These are phyloP conservation scores for Lablab purpureus DNA, from an alignment of 306 rosid genomes.

Conservation along the genomic window DNA sequence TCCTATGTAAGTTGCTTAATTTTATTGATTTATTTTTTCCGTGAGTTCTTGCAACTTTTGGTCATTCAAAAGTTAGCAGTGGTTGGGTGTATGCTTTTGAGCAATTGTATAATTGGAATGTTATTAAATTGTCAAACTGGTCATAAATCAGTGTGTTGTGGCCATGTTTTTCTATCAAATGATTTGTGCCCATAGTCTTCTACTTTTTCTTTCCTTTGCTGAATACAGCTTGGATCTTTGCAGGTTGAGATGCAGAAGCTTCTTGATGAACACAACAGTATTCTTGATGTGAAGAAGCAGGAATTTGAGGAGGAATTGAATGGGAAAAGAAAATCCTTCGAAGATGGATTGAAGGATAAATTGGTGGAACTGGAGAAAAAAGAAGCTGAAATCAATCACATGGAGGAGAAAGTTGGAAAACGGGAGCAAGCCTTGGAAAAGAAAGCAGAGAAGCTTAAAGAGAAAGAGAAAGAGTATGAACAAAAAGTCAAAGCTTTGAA, in stretches of 20 bases:
- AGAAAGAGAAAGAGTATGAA: constrained; percentile 89
- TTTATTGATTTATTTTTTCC: constrained; percentile 15
- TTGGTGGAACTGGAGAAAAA: constrained; percentile 78
- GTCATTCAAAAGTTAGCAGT: constrained; percentile 10
- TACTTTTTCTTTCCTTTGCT: constrained; percentile 17
- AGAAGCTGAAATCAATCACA: constrained; percentile 85
- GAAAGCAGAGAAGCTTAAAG: constrained; percentile 83
- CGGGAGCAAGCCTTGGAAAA: constrained; percentile 88
- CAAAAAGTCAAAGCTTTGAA: constrained; percentile 71
- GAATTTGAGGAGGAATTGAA: constrained; percentile 84
- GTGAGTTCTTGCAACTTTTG: constrained; percentile 14
- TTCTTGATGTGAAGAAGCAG: constrained; percentile 69
- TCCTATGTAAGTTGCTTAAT: neutral
- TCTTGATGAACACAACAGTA: constrained; percentile 77
- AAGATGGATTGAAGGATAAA: constrained; percentile 71
- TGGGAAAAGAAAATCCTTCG: constrained; percentile 80
- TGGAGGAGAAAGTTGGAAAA: constrained; percentile 82
- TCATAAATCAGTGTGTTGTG: neutral
- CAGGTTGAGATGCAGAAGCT: constrained; percentile 91
- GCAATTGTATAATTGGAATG: constrained; percentile 3
- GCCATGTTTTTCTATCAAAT: constrained; percentile 17
- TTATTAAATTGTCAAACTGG: neutral
- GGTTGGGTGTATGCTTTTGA: constrained; percentile 29
- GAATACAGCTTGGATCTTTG: constrained; percentile 21
- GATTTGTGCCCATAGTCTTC: neutral